Evolutionary conservation across 2,329 filamentous ascomycete species (phyloP), one percentile per base, ranked within the genome.

Genomic region (Hirsutella rhossiliensis): DNA sequence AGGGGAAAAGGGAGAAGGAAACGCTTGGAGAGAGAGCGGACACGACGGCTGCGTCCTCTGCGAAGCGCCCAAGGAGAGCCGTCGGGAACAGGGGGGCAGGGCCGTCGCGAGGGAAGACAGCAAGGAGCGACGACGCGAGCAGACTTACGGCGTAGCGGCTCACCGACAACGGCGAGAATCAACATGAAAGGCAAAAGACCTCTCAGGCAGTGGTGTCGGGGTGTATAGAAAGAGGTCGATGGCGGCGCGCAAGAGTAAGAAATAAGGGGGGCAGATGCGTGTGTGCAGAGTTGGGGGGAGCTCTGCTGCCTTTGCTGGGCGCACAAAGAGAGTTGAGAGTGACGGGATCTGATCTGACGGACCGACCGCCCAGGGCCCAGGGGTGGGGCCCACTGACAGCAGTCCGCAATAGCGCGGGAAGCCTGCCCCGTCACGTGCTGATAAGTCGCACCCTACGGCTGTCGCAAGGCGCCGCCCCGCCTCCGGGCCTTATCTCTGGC

Each of bases 211-310:
- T 40, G 28, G 41, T 31, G 5, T 37, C 27, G 27, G 37, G 40
- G 37, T 37, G 38, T 32, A 36, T n/a, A 41, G 19, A 44, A 42
- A 30, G 23, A 23, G 23, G 7, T 23, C 4, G 23, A 23, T 23
- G 23, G 23, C 23, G 23, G 23, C 23, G 23, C 23, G 17, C 19
- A 18, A 36, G 4, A 32, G 11, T n/a, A 32, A n/a, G 11, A 32
- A 13, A 12, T n/a, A 17, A 18, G n/a, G 34, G 15, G 23, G 11
- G 23, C 12, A 8, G 23, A 23, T 28, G 20, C 17, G 23, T 45
- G 46, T 50, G 48, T 61, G 61, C 59, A 63, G 60, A 62, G 55
- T 61, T 59, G 54, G 53, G 52, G 49, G 60, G 58, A 23, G n/a
- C n/a, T n/a, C 23, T 23, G 4, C 23, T 23, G 23, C 23, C 60